Conservation (phyloP, 371 early-diverging fungal genomes). For the Thermomucor indicae-seudaticae region DNA sequence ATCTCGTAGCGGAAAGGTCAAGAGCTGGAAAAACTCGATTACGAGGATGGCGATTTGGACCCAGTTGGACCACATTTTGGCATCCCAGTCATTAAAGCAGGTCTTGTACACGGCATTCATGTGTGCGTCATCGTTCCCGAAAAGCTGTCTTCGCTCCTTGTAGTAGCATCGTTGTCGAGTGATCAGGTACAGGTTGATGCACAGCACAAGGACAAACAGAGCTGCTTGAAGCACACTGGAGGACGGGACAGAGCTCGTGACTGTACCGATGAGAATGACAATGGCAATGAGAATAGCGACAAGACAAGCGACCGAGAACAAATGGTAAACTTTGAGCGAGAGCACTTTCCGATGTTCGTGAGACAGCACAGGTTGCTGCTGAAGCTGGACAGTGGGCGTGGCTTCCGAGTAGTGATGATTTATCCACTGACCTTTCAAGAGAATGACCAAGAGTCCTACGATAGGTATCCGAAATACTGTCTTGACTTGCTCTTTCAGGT, state of each 20-base stretch:
- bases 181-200: constrained; percentile 49
- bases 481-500: constrained; percentile 32
- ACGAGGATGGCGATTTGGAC: constrained; percentile 52
- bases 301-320: constrained; percentile 32
- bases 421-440: too few relatives aligned
- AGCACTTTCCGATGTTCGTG: constrained; percentile 39
- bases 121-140: constrained; percentile 38
- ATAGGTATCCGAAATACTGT: constrained; percentile 37
- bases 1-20: constrained; percentile 54
- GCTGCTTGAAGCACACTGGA: constrained; percentile 32
- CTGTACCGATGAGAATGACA: constrained; percentile 29
- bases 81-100: constrained; percentile 35
- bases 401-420: constrained; percentile 3
- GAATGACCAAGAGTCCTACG: constrained; percentile 18
- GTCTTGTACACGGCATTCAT: constrained; percentile 40
- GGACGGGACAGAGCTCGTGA: constrained; percentile 9
- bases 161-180: constrained; percentile 52
- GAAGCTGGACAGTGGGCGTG: neutral
- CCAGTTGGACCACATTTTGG: constrained; percentile 49
- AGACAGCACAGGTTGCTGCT: too few relatives aligned
- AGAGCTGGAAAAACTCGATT: constrained; percentile 57
- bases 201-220: constrained; percentile 48
- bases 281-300: constrained; percentile 23
- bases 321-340: constrained; percentile 28
- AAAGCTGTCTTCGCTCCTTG: constrained; percentile 34